phyloP scores from a whole-genome alignment of 352 stramenopile genomes.

The Globisporangium perplexum region DNA sequence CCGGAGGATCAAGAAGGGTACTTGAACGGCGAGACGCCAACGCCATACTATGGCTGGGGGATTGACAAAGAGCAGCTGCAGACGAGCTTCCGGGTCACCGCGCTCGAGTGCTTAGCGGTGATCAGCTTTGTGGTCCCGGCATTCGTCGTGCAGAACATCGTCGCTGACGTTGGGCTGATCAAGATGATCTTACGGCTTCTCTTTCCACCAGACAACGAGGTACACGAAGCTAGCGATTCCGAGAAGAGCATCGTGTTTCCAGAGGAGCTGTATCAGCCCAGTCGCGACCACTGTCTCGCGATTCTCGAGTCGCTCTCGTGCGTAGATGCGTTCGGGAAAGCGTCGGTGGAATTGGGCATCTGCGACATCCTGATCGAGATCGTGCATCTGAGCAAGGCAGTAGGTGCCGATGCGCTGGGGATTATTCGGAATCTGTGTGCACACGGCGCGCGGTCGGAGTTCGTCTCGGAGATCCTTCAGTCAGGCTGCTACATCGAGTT shows the following conservation, averaged over 20 bases:
- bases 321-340: constrained; percentile 45
- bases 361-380: constrained; percentile 79
- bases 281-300: constrained; percentile 50
- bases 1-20: constrained; percentile 25
- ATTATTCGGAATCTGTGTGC: constrained; percentile 69
- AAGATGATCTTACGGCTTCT: constrained; percentile 72
- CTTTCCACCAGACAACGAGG: constrained; percentile 74
- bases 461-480: constrained; percentile 58
- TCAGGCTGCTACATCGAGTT: constrained; percentile 74
- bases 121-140: constrained; percentile 42
- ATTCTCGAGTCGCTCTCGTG: constrained; percentile 52
- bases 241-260: constrained; percentile 47
- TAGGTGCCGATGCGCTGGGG: constrained; percentile 42
- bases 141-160: constrained; percentile 54
- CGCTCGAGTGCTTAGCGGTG: constrained; percentile 62
- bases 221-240: constrained; percentile 53
- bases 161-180: constrained; percentile 46
- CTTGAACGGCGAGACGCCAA: constrained; percentile 22
- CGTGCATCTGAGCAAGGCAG: constrained; percentile 48
- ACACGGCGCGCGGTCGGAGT: constrained; percentile 36
- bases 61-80: constrained; percentile 38
- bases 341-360: constrained; percentile 48
- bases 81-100: constrained; percentile 49
- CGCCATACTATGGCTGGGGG: constrained; percentile 56
- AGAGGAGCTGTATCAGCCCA: constrained; percentile 54